Base-by-base conservation (phyloP, 2,329 filamentous ascomycete species). In the Geosmithia flava region DNA sequence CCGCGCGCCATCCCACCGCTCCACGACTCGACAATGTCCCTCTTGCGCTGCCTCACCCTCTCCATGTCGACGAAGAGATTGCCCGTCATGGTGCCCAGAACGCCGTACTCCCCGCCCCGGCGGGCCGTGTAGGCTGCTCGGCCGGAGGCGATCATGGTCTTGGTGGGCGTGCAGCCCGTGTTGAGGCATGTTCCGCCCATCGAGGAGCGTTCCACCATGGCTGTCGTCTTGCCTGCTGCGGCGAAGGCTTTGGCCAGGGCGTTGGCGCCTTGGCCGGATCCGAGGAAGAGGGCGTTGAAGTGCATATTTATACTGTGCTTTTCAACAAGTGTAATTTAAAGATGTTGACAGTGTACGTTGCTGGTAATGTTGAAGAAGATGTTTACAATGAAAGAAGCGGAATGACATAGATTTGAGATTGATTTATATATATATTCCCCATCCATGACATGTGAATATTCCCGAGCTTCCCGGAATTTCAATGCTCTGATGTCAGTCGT, bases 101-200 rank as follows among this genome's bases (percentile, higher is more conserved):
- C 64, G 8, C 74, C 74, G 54, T 72, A 76, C 39, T 72, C 67
- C 3, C 53, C 54, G 0, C 62, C 66, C 2, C 71, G 61, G 2
- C 60, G 55, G 1, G 67, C 58, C 10, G 74, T 51, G 53, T 76
- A 69, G 2, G 73, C 74, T 2, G 68, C 65, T 3, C 72, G 62
- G 1, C 71, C 75, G 19, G 69, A 74, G 3, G 74, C 68, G 45
- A 78, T 70, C 66, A 78, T 70, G 8, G 75, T 77, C 56, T 78
- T 78, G 19, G 75, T 77, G 0, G 74, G 74, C 11, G 74, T 77
- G 53, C 75, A 78, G 4, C 74, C 74, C 51, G 72, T 71, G 49
- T 77, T 76, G 48, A 77, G 60, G 52, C 74, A 77, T 49, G 69
- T 73, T 11, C 74, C 75, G n/a, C 71, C 74, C 2, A 78, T 61